Percentiles rank a stretch among this genome's conserved stretches.
These are phyloP conservation scores for Termitomyces sp. DNA, from an alignment of 768 basidiomycete species.

Conservation along the genomic window DNA sequence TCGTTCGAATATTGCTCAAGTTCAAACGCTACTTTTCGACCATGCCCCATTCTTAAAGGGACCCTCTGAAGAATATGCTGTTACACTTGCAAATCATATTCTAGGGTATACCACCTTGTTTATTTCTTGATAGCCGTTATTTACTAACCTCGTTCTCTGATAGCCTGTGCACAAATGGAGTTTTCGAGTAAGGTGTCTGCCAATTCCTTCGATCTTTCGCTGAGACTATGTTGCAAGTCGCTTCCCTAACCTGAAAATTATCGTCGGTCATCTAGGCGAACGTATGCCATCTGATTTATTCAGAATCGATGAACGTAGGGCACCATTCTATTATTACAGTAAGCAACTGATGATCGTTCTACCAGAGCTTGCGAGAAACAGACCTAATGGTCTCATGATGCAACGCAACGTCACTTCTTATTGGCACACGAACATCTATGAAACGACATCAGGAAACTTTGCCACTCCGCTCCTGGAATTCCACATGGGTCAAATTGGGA, in stretches of 20 bases:
- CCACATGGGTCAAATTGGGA: conserved; percentile 32
- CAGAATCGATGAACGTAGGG: conserved; percentile 32
- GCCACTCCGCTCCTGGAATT: conserved; percentile 31
- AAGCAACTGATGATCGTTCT: neutral
- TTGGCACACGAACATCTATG: conserved; percentile 33
- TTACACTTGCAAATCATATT: conserved; percentile 31
- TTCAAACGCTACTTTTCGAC: conserved; percentile 19
- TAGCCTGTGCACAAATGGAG: conserved; percentile 30
- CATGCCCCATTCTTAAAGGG: conserved; percentile 29
- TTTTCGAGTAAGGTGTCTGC: conserved; percentile 27
- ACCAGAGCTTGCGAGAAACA: conserved; percentile 24
- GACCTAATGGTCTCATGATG: conserved; percentile 29
- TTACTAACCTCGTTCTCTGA: neutral
- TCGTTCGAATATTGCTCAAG: conserved; percentile 21
- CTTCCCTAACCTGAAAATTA: conserved; percentile 33
- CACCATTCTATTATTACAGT: neutral
- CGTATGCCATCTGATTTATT: conserved; percentile 35
- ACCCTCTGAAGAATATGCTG: conserved; percentile 31
- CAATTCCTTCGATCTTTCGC: neutral
- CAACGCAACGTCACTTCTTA: conserved; percentile 30
- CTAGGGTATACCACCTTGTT: conserved; percentile 23
- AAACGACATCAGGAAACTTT: conserved; percentile 37
- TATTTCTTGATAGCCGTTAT: neutral
- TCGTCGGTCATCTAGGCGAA: conserved; percentile 40
- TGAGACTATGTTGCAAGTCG: conserved; percentile 20